A percentile compares a stretch with the other conserved stretches of the same genome.
These are phyloP conservation scores for Cordyceps cicadae DNA, from an alignment of 2,329 filamentous ascomycete species.

Conservation along the genomic window DNA sequence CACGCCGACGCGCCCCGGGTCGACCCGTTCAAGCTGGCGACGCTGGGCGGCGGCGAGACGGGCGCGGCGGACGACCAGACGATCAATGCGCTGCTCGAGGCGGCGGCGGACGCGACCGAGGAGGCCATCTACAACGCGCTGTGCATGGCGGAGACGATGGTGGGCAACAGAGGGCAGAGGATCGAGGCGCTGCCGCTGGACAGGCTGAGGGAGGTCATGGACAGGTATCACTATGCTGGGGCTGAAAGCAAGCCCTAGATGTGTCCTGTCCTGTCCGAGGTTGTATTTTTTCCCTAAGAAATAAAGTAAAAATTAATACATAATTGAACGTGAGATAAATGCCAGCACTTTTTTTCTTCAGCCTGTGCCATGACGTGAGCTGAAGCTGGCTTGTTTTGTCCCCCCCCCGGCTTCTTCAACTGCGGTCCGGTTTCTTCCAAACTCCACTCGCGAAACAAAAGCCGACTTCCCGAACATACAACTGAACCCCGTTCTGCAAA, in stretches of 20 bases:
- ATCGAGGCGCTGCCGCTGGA: slow-evolving; percentile 40
- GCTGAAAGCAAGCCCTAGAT: neutral
- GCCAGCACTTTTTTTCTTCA: neutral
- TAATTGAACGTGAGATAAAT: neutral
- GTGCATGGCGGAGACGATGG: slow-evolving; percentile 48
- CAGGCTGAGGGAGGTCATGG: slow-evolving; percentile 34
- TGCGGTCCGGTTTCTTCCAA: slow-evolving; percentile 4
- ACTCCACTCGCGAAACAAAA: slow-evolving; percentile 10
- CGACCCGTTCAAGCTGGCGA: slow-evolving; percentile 32
- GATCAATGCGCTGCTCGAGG: slow-evolving; percentile 52
- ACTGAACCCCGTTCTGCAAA: neutral
- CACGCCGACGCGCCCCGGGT: slow-evolving; percentile 23
- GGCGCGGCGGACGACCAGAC: slow-evolving; percentile 46
- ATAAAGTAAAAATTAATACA: neutral
- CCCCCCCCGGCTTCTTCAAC: neutral
- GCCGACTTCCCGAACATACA: neutral
- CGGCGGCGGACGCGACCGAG: slow-evolving; percentile 50
- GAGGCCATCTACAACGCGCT: slow-evolving; percentile 55
- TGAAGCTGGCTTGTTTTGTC: neutral
- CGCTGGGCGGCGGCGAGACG: slow-evolving; percentile 21
- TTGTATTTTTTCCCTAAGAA: neutral
- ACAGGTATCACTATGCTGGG: slow-evolving; percentile 21
- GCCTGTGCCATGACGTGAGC: neutral
- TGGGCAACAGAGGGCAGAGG: slow-evolving; percentile 36
- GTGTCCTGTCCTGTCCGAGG: too few species aligned